Conservation (phyloP, 73 alveolate species). For the Effrenium voratum region DNA sequence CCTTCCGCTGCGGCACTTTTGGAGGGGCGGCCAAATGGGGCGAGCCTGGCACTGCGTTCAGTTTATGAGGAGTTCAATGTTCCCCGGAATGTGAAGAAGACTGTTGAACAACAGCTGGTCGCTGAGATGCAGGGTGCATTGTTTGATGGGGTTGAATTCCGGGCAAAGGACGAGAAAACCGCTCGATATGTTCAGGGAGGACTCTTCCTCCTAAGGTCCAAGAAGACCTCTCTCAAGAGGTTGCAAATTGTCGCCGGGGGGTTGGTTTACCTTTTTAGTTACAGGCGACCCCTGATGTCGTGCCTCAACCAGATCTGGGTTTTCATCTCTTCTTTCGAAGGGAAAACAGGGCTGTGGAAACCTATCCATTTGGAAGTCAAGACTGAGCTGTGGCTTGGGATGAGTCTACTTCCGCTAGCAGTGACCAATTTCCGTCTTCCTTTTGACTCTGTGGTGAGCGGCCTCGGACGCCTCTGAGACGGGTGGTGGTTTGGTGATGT, state of each 20-base stretch:
- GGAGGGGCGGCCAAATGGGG: background rate
- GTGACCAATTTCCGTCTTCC: background rate
- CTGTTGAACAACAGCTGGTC: background rate
- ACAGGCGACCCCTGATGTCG: background rate
- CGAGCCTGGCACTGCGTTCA: background rate
- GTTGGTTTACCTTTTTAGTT: background rate
- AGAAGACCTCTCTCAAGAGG: background rate
- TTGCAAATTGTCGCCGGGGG: constrained; percentile 1
- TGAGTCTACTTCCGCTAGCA: background rate
- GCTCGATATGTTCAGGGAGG: background rate
- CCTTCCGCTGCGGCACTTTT: background rate
- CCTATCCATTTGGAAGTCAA: background rate
- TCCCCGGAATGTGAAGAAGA: constrained; percentile 12
- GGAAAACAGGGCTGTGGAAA: background rate
- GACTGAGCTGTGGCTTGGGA: background rate
- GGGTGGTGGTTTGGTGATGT: background rate
- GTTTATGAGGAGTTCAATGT: background rate
- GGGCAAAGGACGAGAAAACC: background rate
- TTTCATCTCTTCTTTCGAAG: background rate
- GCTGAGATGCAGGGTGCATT: constrained; percentile 34
- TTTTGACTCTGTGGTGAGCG: background rate
- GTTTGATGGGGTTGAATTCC: background rate
- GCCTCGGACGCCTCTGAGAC: constrained; percentile 4
- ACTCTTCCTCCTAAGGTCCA: background rate
- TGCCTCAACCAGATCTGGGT: background rate